Evolutionary conservation across 257 asterid genomes (phyloP).

Genomic region (Solanum medicagineum): DNA sequence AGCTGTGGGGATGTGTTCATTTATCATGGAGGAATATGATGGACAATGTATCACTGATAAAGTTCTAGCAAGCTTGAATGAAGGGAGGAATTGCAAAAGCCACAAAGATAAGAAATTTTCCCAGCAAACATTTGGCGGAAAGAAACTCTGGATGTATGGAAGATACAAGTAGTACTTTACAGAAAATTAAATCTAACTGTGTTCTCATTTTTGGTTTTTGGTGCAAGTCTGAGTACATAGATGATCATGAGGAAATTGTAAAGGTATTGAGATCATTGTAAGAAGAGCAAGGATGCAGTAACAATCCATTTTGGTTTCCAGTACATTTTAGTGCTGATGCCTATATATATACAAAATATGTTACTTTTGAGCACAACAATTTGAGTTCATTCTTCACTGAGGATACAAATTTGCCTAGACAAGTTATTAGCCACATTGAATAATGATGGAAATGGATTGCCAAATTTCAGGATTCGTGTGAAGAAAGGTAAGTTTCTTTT

Average conservation of each 20-base stretch:
- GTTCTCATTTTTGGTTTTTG: neutral
- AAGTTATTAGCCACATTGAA: neutral
- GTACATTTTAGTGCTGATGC: neutral
- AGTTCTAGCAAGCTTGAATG: neutral
- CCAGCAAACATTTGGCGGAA: neutral
- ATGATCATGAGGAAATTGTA: neutral
- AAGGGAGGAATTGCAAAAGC: neutral
- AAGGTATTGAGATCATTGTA: neutral
- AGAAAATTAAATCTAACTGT: neutral
- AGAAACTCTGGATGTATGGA: neutral
- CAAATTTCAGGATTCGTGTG: neutral
- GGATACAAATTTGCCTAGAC: neutral
- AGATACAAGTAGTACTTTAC: neutral
- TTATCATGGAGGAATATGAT: neutral
- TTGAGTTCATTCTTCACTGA: neutral
- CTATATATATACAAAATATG: neutral
- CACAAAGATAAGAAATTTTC: neutral
- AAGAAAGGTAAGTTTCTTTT: neutral
- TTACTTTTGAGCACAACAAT: neutral
- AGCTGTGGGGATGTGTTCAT: neutral
- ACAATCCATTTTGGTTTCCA: neutral
- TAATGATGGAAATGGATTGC: neutral
- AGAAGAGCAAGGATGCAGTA: neutral
- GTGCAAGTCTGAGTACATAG: neutral
- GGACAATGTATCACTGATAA: neutral